phyloP scores from a whole-genome alignment of 225 moss, liverwort and hornwort species.

The Polytrichum formosum region DNA sequence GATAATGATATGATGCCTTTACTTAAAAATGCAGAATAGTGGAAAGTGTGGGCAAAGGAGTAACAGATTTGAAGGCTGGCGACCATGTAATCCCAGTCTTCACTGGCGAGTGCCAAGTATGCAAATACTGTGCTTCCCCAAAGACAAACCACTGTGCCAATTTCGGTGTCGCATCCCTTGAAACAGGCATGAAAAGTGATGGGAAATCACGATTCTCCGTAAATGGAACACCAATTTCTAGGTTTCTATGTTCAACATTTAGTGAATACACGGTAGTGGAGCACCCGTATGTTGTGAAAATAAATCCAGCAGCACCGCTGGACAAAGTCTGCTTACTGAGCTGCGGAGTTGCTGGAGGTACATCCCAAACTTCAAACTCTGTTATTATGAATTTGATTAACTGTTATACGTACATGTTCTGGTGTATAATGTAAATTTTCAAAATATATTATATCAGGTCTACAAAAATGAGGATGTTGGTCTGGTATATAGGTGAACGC shows the following conservation, averaged over 20 bases:
- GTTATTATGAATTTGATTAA: no score
- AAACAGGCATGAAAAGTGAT: conserved; percentile 67
- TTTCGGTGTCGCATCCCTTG: conserved; percentile 38
- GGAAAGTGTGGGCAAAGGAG: conserved; percentile 89
- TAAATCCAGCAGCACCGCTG: conserved; percentile 66
- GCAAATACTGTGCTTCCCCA: conserved; percentile 68
- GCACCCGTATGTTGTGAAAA: conserved; percentile 76
- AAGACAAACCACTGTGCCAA: conserved; percentile 79
- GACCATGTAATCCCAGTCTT: conserved; percentile 89
- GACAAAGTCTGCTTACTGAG: conserved; percentile 74
- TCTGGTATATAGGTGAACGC: no score
- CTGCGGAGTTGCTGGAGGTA: conserved; percentile 86
- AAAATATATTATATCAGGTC: no score
- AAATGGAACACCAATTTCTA: conserved; percentile 63
- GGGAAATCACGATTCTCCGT: conserved; percentile 78
- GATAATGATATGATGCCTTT: no score
- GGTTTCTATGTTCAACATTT: conserved; percentile 77
- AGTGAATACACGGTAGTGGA: conserved; percentile 93
- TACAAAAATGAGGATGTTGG: no score
- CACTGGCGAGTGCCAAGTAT: conserved; percentile 76
- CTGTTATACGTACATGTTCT: no score
- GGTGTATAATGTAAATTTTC: no score
- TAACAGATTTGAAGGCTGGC: conserved; percentile 63
- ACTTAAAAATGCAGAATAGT: conserved; percentile 59
- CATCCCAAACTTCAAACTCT: no score